Conservation (phyloP, 1,139 yeast species). For the Geotrichum siamense region DNA sequence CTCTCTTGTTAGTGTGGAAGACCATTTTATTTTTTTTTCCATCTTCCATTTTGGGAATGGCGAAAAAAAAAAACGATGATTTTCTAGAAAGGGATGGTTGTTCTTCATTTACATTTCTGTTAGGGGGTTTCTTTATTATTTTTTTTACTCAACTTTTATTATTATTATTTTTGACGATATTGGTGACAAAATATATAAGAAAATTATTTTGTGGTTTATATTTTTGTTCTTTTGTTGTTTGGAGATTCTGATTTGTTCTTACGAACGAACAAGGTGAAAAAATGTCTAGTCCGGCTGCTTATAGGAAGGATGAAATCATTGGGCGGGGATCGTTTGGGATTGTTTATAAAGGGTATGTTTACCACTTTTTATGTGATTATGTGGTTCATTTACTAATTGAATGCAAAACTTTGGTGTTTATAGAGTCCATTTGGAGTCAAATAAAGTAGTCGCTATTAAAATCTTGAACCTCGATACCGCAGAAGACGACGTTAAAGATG, state of each 20-base stretch:
- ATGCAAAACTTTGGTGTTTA: not conserved
- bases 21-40: no score
- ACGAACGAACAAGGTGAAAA: not conserved
- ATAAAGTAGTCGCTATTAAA: conserved; percentile 83
- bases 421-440: conserved; percentile 47
- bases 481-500: conserved; percentile 90
- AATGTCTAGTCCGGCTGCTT: conserved; percentile 29
- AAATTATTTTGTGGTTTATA: not conserved
- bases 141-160: not conserved
- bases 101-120: not conserved
- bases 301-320: conserved; percentile 78
- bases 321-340: conserved; percentile 97
- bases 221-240: not conserved
- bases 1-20: no score
- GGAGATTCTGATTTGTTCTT: not conserved
- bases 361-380: conserved; percentile 14
- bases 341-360: conserved; percentile 65
- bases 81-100: no score
- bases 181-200: not conserved
- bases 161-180: not conserved
- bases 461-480: conserved; percentile 87
- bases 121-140: not conserved
- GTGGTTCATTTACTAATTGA: conserved; percentile 1
- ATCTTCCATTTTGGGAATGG: no score
- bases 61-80: no score